phyloP scores from a whole-genome alignment of 345 rosid genomes.

The Reutealis trisperma region DNA sequence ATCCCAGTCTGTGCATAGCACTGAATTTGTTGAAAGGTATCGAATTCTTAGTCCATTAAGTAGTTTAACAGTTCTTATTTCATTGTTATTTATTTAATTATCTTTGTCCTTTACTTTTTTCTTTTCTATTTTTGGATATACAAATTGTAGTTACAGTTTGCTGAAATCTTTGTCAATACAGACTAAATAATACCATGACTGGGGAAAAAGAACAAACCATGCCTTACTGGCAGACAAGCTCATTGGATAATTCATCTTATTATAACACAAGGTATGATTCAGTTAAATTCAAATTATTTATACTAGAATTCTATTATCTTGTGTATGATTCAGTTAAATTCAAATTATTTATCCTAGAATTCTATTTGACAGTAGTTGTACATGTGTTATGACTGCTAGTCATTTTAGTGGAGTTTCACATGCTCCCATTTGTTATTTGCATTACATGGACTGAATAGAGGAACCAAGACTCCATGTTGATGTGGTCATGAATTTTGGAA shows the following conservation, averaged over 20 bases:
- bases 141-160: conserved; percentile 15
- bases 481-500: background rate
- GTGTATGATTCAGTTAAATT: too few species aligned
- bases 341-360: background rate
- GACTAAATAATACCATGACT: conserved; percentile 30
- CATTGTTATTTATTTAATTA: background rate
- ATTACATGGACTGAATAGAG: background rate
- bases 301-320: background rate
- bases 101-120: background rate
- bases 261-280: conserved; percentile 58
- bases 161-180: conserved; percentile 32
- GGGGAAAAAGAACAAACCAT: conserved; percentile 44
- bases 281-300: conserved; percentile 2
- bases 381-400: background rate
- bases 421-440: background rate
- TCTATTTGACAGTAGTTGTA: background rate
- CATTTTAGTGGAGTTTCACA: background rate
- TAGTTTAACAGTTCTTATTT: background rate
- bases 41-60: background rate
- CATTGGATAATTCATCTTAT: conserved; percentile 46
- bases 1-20: conserved; percentile 27
- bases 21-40: conserved; percentile 60
- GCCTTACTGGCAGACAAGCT: conserved; percentile 49
- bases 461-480: background rate
- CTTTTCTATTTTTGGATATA: background rate